phyloP scores from a whole-genome alignment of 176 grass and related monocot species.

The Aegilops sharonensis region DNA sequence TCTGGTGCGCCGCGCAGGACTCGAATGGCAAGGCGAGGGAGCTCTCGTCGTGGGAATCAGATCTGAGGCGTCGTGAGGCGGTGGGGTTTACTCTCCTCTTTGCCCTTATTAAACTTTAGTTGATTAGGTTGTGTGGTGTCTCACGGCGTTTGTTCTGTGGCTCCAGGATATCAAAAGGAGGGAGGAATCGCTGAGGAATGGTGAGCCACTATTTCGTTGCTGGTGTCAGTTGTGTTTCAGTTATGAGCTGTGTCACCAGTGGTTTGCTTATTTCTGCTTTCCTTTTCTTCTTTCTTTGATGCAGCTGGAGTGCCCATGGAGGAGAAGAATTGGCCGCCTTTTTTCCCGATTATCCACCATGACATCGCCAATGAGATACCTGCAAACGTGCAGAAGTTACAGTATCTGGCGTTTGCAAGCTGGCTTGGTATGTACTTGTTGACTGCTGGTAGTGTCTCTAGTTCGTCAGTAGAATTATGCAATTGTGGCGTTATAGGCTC shows the following conservation, averaged over 20 bases:
- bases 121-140: neutral
- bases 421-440: slow-evolving; percentile 33
- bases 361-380: slow-evolving; percentile 56
- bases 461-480: neutral
- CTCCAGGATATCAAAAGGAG: slow-evolving; percentile 79
- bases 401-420: slow-evolving; percentile 44
- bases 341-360: slow-evolving; percentile 48
- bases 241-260: neutral
- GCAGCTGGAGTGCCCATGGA: slow-evolving; percentile 45
- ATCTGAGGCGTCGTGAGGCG: slow-evolving; percentile 69
- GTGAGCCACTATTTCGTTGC: slow-evolving; percentile 15
- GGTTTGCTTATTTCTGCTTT: slow-evolving; percentile 3
- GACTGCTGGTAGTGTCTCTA: neutral
- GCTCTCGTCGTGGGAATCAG: slow-evolving; percentile 72
- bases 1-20: slow-evolving; percentile 36
- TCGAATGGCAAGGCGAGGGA: slow-evolving; percentile 69
- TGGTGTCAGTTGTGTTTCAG: neutral
- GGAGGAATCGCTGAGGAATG: slow-evolving; percentile 74
- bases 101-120: neutral
- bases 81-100: slow-evolving; percentile 36
- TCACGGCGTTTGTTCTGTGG: slow-evolving; percentile 23
- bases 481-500: neutral
- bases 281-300: neutral
- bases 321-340: slow-evolving; percentile 42
- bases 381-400: slow-evolving; percentile 48